These are phyloP conservation scores for Cercospora citrullina DNA, from an alignment of 2,329 filamentous ascomycete species.

Conservation along the genomic window DNA sequence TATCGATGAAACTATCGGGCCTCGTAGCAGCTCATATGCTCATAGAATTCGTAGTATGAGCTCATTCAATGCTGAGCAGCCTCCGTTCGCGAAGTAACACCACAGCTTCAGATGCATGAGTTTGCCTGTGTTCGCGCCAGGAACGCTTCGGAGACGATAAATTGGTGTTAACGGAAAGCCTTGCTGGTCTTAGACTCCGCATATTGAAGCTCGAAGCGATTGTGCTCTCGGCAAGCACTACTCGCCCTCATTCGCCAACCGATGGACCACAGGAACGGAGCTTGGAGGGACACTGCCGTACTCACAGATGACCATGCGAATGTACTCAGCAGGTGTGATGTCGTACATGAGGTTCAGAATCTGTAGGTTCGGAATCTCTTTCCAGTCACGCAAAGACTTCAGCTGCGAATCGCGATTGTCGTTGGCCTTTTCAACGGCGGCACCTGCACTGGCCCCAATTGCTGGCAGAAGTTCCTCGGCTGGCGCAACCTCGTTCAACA, in stretches of 20 bases:
- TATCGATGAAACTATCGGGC: background rate
- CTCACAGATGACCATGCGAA: conserved; percentile 88
- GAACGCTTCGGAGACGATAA: background rate
- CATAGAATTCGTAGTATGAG: background rate
- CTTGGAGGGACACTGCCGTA: conserved; percentile 82
- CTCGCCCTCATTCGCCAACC: conserved; percentile 42
- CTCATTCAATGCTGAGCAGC: background rate
- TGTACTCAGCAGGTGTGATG: conserved; percentile 81
- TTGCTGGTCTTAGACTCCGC: background rate
- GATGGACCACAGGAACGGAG: conserved; percentile 74
- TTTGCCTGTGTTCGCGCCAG: background rate
- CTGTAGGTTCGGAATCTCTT: conserved; percentile 60
- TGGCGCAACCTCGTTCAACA: conserved; percentile 88
- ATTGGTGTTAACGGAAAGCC: background rate
- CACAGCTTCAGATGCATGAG: background rate
- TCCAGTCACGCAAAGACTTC: conserved; percentile 53
- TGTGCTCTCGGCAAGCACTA: background rate
- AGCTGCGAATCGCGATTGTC: conserved; percentile 30
- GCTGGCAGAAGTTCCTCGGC: conserved; percentile 61
- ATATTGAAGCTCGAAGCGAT: background rate
- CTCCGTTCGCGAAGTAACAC: background rate
- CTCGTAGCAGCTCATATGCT: background rate
- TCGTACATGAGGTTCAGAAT: conserved; percentile 82
- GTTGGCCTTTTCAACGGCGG: conserved; percentile 30
- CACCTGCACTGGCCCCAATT: background rate